These are phyloP conservation scores for Fusarium floridanum DNA, from an alignment of 2,329 filamentous ascomycete species.

Conservation along the genomic window DNA sequence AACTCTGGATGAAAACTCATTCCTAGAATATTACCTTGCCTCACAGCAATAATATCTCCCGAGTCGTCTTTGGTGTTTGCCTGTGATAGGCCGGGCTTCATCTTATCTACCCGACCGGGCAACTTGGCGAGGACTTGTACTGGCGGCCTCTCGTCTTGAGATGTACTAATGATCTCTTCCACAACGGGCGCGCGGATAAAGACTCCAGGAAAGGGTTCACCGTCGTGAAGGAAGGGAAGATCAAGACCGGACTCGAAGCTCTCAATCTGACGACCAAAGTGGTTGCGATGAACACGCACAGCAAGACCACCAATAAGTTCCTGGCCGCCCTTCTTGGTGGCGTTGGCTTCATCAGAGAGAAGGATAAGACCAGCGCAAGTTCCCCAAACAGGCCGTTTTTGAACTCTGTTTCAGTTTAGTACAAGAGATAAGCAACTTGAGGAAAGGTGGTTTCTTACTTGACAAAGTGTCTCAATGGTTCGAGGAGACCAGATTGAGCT, in stretches of 20 bases:
- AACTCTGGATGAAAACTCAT: slow-evolving; percentile 97
- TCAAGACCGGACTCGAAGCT: slow-evolving; percentile 85
- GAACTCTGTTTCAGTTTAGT: slow-evolving; percentile 63
- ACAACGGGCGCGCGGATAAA: slow-evolving; percentile 97
- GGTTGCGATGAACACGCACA: slow-evolving; percentile 91
- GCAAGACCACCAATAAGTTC: slow-evolving; percentile 92
- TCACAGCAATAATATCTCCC: slow-evolving; percentile 88
- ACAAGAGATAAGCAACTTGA: not conserved
- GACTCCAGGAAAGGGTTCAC: slow-evolving; percentile 76
- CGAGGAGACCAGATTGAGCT: slow-evolving; percentile 81
- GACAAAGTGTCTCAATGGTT: slow-evolving; percentile 89
- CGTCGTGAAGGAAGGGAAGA: slow-evolving; percentile 74
- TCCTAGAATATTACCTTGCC: slow-evolving; percentile 91
- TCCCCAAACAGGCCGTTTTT: slow-evolving; percentile 89
- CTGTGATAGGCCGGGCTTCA: slow-evolving; percentile 54
- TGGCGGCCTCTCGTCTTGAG: slow-evolving; percentile 48
- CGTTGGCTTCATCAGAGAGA: slow-evolving; percentile 87
- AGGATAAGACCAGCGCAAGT: slow-evolving; percentile 96
- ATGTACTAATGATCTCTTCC: slow-evolving; percentile 74
- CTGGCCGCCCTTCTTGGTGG: slow-evolving; percentile 90
- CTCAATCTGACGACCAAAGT: slow-evolving; percentile 94
- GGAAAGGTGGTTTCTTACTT: slow-evolving; percentile 69
- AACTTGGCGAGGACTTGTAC: slow-evolving; percentile 68
- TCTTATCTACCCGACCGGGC: slow-evolving; percentile 55
- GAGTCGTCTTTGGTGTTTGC: slow-evolving; percentile 57